Evolutionary conservation across 192 early-diverging fungal species (phyloP), one percentile per base, ranked within the genome.

Genomic region (Tieghemiomyces parasiticus): DNA sequence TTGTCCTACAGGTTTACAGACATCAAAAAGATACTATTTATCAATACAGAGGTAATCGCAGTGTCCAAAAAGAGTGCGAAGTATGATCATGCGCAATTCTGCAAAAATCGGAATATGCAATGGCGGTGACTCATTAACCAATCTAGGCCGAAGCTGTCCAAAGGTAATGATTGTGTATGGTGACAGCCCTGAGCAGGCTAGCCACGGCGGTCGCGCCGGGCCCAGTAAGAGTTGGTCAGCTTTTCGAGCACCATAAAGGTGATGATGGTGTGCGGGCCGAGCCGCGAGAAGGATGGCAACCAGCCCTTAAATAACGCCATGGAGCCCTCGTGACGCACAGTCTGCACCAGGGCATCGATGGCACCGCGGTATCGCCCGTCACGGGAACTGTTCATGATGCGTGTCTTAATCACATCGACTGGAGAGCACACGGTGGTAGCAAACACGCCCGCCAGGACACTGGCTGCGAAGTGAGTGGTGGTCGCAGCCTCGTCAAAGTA

Each of bases 161-260:
- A n/a, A n/a, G n/a, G n/a, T n/a, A n/a, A n/a, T n/a, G n/a, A n/a
- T n/a, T n/a, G n/a, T n/a, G n/a, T n/a, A n/a, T n/a, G n/a, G n/a
- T n/a, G n/a, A n/a, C n/a, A n/a, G n/a, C n/a, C n/a, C n/a, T n/a
- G n/a, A n/a, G n/a, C n/a, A n/a, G n/a, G n/a, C n/a, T n/a, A n/a
- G n/a, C n/a, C n/a, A n/a, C n/a, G n/a, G n/a, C n/a, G n/a, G n/a
- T n/a, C n/a, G n/a, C n/a, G 38, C 38, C 38, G 38, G 59, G 54
- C 52, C 66, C 71, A 70, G 49, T 75, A 75, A 16, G 70, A 35
- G 58, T 66, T 69, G 45, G 78, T 80, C 63, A 87, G 78, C 65
- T 87, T 80, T 61, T 92, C 90, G 13, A 92, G 67, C 31, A 89
- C 79, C 30, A 89, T 77, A 67, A 92, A 89, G 0, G 90, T 90